phyloP scores from a whole-genome alignment of 495 filamentous ascomycete genomes.

The Massariosphaeria phaeospora region DNA sequence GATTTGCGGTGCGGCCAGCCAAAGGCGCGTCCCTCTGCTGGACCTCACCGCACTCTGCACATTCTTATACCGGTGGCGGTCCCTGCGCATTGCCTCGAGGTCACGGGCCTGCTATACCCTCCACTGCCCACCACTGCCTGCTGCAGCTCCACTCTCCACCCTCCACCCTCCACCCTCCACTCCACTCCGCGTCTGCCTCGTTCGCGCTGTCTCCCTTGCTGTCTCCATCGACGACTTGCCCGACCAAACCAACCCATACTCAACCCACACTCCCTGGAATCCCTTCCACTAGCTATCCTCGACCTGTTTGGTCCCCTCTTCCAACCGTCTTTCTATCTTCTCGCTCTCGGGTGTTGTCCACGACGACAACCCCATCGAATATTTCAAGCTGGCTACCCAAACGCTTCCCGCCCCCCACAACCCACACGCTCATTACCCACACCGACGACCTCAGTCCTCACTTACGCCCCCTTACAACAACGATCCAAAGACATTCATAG shows the following conservation, averaged over 20 bases:
- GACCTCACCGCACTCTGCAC: constrained; percentile 22
- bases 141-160: not conserved
- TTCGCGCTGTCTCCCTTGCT: not conserved
- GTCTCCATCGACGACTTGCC: not conserved
- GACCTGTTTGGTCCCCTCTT: not conserved
- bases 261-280: not conserved
- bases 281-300: not conserved
- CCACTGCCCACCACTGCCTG: not conserved
- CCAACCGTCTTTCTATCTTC: not conserved
- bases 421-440: constrained; percentile 30
- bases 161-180: not conserved
- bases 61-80: constrained; percentile 25
- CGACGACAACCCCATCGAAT: constrained; percentile 15
- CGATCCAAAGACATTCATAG: constrained; percentile 19
- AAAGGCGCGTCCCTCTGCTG: constrained; percentile 21
- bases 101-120: constrained; percentile 28
- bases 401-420: constrained; percentile 24
- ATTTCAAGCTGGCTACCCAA: constrained; percentile 31
- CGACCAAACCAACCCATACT: too few relatives aligned
- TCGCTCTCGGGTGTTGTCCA: constrained; percentile 25
- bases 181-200: not conserved
- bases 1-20: constrained; percentile 26
- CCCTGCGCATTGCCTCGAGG: constrained; percentile 11
- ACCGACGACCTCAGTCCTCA: constrained; percentile 15
- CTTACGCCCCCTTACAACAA: constrained; percentile 22